Evolutionary conservation across 768 basidiomycete genomes (phyloP), one percentile per base, ranked within the genome.

Genomic region (Rhodotorula taiwanensis): DNA sequence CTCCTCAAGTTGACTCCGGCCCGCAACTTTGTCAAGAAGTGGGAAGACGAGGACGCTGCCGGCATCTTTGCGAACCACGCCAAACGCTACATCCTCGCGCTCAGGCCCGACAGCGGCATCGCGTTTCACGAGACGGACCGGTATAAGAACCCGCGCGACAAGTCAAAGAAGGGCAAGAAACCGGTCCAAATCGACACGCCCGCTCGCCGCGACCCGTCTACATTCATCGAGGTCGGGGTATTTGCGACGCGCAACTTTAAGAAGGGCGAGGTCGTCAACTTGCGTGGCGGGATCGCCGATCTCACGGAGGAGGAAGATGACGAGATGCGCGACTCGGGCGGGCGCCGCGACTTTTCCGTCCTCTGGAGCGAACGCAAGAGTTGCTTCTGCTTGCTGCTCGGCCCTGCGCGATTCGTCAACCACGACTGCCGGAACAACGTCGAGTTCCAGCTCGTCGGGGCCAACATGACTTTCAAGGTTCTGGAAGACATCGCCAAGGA

Each of bases 361-460:
- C 50, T 69, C 15, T 65, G 60, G 60, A 58, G 55, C 27, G 49
- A 56, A n/a, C 45, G 63, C n/a, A 62, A 62, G 63, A 45, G 56
- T 15, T 62, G 60, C 57, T 69, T 65, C 51, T 44, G 55, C 36
- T 57, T 69, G 10, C 45, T 69, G 13, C 49, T 69, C 20, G 68
- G 68, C 15, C 66, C 66, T 14, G 66, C 66, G 5, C 27, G 53
- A 18, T 65, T 65, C 54, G 60, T 62, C 36, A 69, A 69, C 50
- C 68, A 69, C 60, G 60, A 62, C 44, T 69, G 68, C 42, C 49
- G 63, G 42, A 65, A 65, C 57, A 69, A 69, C 49, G 68, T 69
- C 60, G 60, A 59, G 52, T 69, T 69, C 60, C 52, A 58, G 20
- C 36, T 60, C 30, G 18, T 28, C 6, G 57, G 54, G 9, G 18